phyloP scores from a whole-genome alignment of 2,329 filamentous ascomycete genomes.

The Tolypocladium tundrense region DNA sequence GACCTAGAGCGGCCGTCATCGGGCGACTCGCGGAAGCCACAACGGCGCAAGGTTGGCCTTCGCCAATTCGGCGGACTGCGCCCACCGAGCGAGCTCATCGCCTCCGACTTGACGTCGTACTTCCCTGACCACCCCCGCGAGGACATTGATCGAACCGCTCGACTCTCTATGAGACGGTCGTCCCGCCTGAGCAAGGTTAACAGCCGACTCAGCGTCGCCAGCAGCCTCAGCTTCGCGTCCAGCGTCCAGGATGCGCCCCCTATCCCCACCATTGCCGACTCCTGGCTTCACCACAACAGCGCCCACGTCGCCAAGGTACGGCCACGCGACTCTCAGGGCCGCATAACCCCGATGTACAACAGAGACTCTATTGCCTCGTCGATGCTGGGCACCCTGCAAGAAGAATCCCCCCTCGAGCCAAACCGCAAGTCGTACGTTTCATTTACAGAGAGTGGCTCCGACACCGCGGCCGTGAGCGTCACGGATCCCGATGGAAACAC shows the following conservation, averaged over 20 bases:
- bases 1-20: conserved; percentile 48
- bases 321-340: conserved; percentile 38
- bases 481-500: conserved; percentile 68
- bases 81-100: conserved; percentile 93
- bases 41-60: conserved; percentile 43
- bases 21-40: conserved; percentile 32
- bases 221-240: conserved; percentile 85
- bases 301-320: conserved; percentile 28
- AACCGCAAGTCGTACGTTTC: conserved; percentile 96
- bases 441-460: conserved; percentile 65
- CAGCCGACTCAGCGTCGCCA: conserved; percentile 85
- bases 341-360: conserved; percentile 36
- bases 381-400: conserved; percentile 78
- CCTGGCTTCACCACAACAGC: conserved; percentile 59
- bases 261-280: conserved; percentile 89
- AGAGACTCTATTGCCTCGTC: conserved; percentile 85
- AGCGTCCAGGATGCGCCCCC: conserved; percentile 89
- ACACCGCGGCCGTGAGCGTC: conserved; percentile 58
- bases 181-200: conserved; percentile 86
- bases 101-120: conserved; percentile 90
- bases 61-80: conserved; percentile 84
- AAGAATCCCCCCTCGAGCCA: conserved; percentile 78
- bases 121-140: conserved; percentile 92
- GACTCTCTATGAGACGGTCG: conserved; percentile 83
- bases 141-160: conserved; percentile 90